A percentile compares a stretch with the other conserved stretches of the same genome.
Conservation (phyloP, 2,329 filamentous ascomycete genomes). For the Colletotrichum chlorophyti region DNA sequence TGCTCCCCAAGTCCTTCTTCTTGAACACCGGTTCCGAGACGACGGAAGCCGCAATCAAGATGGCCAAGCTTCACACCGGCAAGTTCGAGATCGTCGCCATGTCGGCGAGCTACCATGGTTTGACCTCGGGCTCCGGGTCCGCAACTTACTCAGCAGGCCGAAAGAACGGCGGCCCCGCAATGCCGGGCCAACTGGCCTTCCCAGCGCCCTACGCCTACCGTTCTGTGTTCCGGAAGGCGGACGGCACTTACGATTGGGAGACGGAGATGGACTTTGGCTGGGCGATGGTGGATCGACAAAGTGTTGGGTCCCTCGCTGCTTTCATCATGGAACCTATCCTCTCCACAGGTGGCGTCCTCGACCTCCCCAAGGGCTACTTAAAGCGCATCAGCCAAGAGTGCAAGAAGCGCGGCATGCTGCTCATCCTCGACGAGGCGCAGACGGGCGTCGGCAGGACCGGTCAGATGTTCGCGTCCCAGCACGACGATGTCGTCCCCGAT, state of each 20-base stretch:
- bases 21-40: slow-evolving; percentile 62
- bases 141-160: slow-evolving; percentile 62
- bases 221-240: slow-evolving; percentile 63
- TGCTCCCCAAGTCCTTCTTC: slow-evolving; percentile 50
- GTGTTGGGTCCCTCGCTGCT: slow-evolving; percentile 66
- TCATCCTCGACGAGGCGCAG: slow-evolving; percentile 68
- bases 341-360: slow-evolving; percentile 62
- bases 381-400: slow-evolving; percentile 58
- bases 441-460: slow-evolving; percentile 63
- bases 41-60: slow-evolving; percentile 66
- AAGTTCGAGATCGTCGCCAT: slow-evolving; percentile 70
- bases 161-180: slow-evolving; percentile 48
- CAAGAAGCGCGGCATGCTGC: slow-evolving; percentile 59
- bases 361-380: slow-evolving; percentile 62
- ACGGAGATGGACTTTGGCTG: slow-evolving; percentile 69
- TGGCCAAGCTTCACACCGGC: slow-evolving; percentile 68
- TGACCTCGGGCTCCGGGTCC: slow-evolving; percentile 59
- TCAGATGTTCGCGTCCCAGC: slow-evolving; percentile 64
- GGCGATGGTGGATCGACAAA: slow-evolving; percentile 64
- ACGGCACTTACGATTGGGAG: slow-evolving; percentile 71
- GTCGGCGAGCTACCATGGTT: slow-evolving; percentile 64
- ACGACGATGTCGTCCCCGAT: slow-evolving; percentile 53
- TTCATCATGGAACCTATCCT: slow-evolving; percentile 69
- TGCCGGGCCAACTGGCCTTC: slow-evolving; percentile 64
- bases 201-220: slow-evolving; percentile 68